Conservation (phyloP, 2,329 filamentous ascomycete species). For the Venturiaceae sp. region DNA sequence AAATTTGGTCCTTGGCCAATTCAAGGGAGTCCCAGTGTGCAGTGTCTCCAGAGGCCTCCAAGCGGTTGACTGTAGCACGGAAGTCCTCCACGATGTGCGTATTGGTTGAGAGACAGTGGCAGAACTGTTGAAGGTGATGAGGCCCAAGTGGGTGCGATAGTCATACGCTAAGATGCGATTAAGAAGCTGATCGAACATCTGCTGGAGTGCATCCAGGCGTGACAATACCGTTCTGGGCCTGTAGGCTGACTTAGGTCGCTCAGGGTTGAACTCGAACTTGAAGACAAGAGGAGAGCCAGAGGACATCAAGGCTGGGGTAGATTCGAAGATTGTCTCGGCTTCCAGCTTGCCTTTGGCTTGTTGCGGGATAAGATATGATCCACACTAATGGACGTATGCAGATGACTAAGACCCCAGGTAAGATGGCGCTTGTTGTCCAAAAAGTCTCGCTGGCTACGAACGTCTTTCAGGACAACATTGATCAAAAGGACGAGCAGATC, state of each 20-base stretch:
- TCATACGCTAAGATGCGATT: conserved; percentile 27
- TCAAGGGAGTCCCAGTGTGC: conserved; percentile 26
- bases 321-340: neutral
- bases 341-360: neutral
- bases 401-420: neutral
- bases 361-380: neutral
- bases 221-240: conserved; percentile 14
- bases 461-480: neutral
- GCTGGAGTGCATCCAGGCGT: conserved; percentile 9
- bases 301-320: neutral
- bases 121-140: conserved; percentile 21
- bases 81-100: conserved; percentile 28
- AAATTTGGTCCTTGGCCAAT: conserved; percentile 22
- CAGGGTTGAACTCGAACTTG: neutral
- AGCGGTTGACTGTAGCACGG: conserved; percentile 19
- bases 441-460: neutral
- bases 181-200: conserved; percentile 26
- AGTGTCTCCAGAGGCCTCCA: conserved; percentile 22
- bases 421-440: neutral
- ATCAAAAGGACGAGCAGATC: neutral
- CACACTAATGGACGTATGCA: neutral
- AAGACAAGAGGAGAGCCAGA: neutral
- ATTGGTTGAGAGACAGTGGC: conserved; percentile 16
- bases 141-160: conserved; percentile 25
- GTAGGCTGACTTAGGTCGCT: neutral